Evolutionary conservation across 2,329 filamentous ascomycete genomes (phyloP).

Genomic region (Colletotrichum lupini): DNA sequence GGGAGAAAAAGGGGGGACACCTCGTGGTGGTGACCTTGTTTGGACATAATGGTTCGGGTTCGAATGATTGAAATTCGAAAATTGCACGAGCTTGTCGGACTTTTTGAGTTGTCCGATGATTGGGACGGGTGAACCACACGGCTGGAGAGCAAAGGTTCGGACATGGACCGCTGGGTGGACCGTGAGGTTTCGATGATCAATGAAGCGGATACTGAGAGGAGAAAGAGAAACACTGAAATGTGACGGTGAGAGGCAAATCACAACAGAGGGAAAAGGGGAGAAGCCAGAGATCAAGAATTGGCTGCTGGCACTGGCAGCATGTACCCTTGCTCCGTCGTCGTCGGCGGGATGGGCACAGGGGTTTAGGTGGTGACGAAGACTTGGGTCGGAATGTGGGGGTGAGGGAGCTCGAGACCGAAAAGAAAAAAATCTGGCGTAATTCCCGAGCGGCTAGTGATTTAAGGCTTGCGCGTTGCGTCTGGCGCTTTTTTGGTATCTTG

Average conservation of each 20-base stretch:
- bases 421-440: too few species aligned
- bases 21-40: not conserved
- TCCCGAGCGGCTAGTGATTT: not conserved
- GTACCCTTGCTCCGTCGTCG: not conserved
- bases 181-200: not conserved
- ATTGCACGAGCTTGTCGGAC: not conserved
- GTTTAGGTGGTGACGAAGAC: not conserved
- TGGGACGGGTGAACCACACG: not conserved
- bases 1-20: not conserved
- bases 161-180: not conserved
- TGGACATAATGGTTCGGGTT: not conserved
- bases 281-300: not conserved
- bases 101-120: not conserved
- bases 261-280: not conserved
- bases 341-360: not conserved
- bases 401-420: not conserved
- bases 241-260: not conserved
- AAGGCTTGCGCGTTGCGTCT: not conserved
- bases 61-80: too few species aligned
- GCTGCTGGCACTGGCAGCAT: too few species aligned
- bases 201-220: not conserved
- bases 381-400: not conserved
- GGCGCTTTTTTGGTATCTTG: not conserved
- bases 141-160: not conserved
- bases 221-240: not conserved